These are phyloP conservation scores for Corymbia calophylla DNA, from an alignment of 441 rosid genomes.

Conservation along the genomic window DNA sequence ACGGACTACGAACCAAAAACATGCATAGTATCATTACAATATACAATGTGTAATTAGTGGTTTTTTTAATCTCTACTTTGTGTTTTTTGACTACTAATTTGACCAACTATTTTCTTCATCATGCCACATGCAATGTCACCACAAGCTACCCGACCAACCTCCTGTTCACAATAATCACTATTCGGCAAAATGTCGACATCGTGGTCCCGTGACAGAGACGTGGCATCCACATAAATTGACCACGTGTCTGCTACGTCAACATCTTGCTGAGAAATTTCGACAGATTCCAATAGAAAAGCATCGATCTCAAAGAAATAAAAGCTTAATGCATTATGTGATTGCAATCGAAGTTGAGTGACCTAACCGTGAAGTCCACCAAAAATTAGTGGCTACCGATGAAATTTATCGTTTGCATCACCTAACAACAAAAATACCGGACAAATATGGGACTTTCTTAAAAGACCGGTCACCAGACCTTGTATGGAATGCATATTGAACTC, in stretches of 20 bases:
- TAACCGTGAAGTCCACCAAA: neutral
- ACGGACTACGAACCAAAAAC: slow-evolving; percentile 11
- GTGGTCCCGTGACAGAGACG: neutral
- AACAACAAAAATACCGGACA: neutral
- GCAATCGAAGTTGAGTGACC: neutral
- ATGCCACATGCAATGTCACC: neutral
- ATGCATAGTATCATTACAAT: neutral
- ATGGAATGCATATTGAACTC: neutral
- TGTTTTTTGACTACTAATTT: neutral
- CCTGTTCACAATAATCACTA: neutral
- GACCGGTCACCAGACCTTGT: neutral
- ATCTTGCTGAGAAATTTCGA: neutral
- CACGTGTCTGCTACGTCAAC: neutral
- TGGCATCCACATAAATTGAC: neutral
- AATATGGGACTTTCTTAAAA: neutral
- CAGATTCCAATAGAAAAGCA: neutral
- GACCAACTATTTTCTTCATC: neutral
- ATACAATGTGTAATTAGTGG: neutral
- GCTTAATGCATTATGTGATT: no score
- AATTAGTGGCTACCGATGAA: neutral
- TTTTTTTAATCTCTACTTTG: neutral
- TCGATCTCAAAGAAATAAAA: neutral
- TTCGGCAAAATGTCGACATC: neutral
- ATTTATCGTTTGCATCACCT: neutral
- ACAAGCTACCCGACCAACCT: neutral